Percentiles rank a stretch among this genome's conserved stretches.
Conservation (phyloP, 202 grass and related monocot species). For the Setaria italica region DNA sequence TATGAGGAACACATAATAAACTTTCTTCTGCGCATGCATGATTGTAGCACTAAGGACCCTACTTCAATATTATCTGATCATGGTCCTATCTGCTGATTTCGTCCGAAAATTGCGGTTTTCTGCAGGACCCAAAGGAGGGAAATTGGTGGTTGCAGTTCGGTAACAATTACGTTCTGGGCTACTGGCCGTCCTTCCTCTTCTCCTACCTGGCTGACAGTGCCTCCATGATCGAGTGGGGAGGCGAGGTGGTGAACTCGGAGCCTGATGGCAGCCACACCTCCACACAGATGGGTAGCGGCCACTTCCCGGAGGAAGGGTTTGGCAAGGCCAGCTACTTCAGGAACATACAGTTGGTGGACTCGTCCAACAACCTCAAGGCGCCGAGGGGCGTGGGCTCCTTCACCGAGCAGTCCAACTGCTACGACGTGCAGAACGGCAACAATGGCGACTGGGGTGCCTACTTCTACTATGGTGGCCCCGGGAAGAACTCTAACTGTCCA, state of each 20-base stretch:
- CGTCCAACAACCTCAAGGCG: slow-evolving; percentile 74
- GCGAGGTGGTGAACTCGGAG: slow-evolving; percentile 87
- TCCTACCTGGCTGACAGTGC: slow-evolving; percentile 76
- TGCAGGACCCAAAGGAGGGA: slow-evolving; percentile 84
- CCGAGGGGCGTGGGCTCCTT: slow-evolving; percentile 69
- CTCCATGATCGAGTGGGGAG: slow-evolving; percentile 93
- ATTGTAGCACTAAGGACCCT: slow-evolving; percentile 38
- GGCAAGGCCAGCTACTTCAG: slow-evolving; percentile 91
- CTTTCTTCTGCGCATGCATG: slow-evolving; percentile 37
- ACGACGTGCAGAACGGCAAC: slow-evolving; percentile 85
- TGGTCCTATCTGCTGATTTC: slow-evolving; percentile 30
- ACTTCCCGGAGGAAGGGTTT: slow-evolving; percentile 90
- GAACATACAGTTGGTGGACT: slow-evolving; percentile 88
- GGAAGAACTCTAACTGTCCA: slow-evolving; percentile 81
- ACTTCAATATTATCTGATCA: slow-evolving; percentile 32
- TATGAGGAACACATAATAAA: slow-evolving; percentile 22
- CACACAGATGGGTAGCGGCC: slow-evolving; percentile 86
- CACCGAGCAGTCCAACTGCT: slow-evolving; percentile 93
- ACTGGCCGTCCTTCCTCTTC: slow-evolving; percentile 94
- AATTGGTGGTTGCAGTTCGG: slow-evolving; percentile 91
- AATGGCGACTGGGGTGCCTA: slow-evolving; percentile 89
- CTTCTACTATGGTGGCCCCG: slow-evolving; percentile 88
- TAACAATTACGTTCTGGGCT: slow-evolving; percentile 70
- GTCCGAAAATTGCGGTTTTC: not conserved
- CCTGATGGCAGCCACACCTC: slow-evolving; percentile 80